Evolutionary conservation across 164 flowering plant genomes (phyloP).

Genomic region (Vitis cinerea): DNA sequence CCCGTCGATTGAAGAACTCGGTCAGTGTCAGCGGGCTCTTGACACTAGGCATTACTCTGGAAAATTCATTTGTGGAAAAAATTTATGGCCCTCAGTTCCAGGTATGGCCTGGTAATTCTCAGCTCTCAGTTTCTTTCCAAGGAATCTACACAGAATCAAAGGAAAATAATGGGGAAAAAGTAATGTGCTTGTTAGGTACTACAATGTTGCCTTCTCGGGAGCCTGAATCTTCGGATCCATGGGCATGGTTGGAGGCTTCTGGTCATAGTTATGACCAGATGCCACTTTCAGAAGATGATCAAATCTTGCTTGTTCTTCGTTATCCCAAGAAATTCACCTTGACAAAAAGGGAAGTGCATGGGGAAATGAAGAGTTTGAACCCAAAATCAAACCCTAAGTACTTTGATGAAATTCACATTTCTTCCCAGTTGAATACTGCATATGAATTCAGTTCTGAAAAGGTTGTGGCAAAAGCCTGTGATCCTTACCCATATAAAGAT

Average conservation of each 20-base stretch:
- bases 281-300: constrained; percentile 72
- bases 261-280: constrained; percentile 32
- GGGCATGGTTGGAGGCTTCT: constrained; percentile 56
- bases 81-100: constrained; percentile 44
- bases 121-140: constrained; percentile 51
- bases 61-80: constrained; percentile 23
- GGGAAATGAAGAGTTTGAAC: constrained; percentile 75
- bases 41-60: constrained; percentile 48
- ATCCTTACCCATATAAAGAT: constrained; percentile 66
- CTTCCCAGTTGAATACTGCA: constrained; percentile 45
- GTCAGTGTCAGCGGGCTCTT: constrained; percentile 57
- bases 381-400: constrained; percentile 49
- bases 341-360: constrained; percentile 46
- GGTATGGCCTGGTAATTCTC: constrained; percentile 51
- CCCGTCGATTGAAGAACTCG: constrained; percentile 35
- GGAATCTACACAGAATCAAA: constrained; percentile 69
- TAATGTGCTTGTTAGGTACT: constrained; percentile 72
- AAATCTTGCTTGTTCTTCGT: constrained; percentile 60
- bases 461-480: constrained; percentile 63
- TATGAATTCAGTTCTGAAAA: constrained; percentile 59
- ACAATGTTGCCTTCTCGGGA: constrained; percentile 72
- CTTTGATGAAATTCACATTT: constrained; percentile 61
- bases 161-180: constrained; percentile 60
- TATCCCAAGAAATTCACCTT: constrained; percentile 58
- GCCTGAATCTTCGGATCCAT: constrained; percentile 51